phyloP scores from a whole-genome alignment of 768 basidiomycete species.

The Calvatia gigantea region DNA sequence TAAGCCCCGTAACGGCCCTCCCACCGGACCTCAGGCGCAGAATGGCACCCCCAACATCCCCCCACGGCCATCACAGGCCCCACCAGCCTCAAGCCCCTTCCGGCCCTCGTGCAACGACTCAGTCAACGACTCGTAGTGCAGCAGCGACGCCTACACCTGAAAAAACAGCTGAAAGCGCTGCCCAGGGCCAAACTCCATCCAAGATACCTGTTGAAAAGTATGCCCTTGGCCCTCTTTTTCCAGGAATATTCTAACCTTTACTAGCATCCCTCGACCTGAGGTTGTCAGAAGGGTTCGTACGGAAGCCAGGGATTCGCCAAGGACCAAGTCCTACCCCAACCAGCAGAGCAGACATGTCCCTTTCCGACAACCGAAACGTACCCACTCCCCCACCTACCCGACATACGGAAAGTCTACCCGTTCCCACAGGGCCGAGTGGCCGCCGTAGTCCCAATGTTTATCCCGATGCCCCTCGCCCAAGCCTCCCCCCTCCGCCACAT shows the following conservation, averaged over 20 bases:
- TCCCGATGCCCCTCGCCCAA: constrained; percentile 7
- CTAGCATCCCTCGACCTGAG: constrained; percentile 74
- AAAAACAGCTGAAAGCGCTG: not conserved
- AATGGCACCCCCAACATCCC: constrained; percentile 23
- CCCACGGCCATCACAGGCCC: constrained; percentile 18
- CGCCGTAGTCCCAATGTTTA: constrained; percentile 9
- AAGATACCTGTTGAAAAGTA: constrained; percentile 71
- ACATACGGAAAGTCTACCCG: constrained; percentile 12
- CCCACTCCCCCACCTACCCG: constrained; percentile 8
- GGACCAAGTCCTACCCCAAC: constrained; percentile 20
- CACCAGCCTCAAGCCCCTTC: constrained; percentile 38
- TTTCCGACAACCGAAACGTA: constrained; percentile 10
- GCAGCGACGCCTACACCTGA: constrained; percentile 1
- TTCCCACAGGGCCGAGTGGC: constrained; percentile 11
- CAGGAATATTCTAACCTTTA: constrained; percentile 2
- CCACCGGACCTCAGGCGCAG: constrained; percentile 14
- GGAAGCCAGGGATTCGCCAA: constrained; percentile 34
- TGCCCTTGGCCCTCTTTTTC: constrained; percentile 12
- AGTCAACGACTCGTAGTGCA: constrained; percentile 31
- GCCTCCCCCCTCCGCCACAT: constrained; percentile 2
- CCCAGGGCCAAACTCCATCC: not conserved
- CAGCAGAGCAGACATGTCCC: constrained; percentile 8
- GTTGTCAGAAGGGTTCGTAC: constrained; percentile 63
- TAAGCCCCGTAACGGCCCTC: constrained; percentile 30
- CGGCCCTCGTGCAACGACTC: constrained; percentile 47